These are phyloP conservation scores for Neoarthrinium moseri DNA, from an alignment of 2,329 filamentous ascomycete genomes.

Conservation along the genomic window DNA sequence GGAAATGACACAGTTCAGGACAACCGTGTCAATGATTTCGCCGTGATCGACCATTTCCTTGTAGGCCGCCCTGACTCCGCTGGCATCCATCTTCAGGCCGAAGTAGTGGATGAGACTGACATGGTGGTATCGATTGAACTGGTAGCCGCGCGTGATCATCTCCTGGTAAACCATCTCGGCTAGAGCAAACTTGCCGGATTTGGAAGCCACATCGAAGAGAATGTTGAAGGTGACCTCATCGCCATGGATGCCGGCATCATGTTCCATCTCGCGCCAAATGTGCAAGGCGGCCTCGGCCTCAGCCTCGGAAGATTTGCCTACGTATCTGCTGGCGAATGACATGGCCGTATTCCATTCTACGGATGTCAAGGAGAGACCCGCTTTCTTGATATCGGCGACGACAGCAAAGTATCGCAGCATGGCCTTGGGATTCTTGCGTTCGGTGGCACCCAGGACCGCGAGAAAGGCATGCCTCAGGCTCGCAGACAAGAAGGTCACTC, in stretches of 20 bases:
- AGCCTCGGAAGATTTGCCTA: slow-evolving; percentile 53
- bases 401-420: slow-evolving; percentile 84
- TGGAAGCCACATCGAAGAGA: slow-evolving; percentile 84
- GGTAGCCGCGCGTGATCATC: slow-evolving; percentile 68
- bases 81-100: slow-evolving; percentile 71
- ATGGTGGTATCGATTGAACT: slow-evolving; percentile 76
- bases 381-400: slow-evolving; percentile 76
- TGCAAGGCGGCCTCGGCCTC: slow-evolving; percentile 69
- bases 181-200: slow-evolving; percentile 78
- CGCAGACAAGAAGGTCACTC: slow-evolving; percentile 49
- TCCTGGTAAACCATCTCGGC: slow-evolving; percentile 84
- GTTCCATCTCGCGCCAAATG: slow-evolving; percentile 90
- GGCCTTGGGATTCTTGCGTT: slow-evolving; percentile 52
- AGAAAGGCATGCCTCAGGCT: slow-evolving; percentile 63
- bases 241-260: slow-evolving; percentile 59
- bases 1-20: slow-evolving; percentile 83
- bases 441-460: slow-evolving; percentile 64
- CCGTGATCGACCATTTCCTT: slow-evolving; percentile 78
- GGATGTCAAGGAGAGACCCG: slow-evolving; percentile 65
- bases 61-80: slow-evolving; percentile 75
- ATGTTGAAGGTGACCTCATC: slow-evolving; percentile 90
- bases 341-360: slow-evolving; percentile 84
- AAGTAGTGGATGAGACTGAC: slow-evolving; percentile 82
- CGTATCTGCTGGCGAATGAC: slow-evolving; percentile 73
- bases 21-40: slow-evolving; percentile 83